A percentile compares a stretch with the other conserved stretches of the same genome.
Conservation (phyloP, 78 protist genomes). For the Blattamonas nauphoetae region DNA sequence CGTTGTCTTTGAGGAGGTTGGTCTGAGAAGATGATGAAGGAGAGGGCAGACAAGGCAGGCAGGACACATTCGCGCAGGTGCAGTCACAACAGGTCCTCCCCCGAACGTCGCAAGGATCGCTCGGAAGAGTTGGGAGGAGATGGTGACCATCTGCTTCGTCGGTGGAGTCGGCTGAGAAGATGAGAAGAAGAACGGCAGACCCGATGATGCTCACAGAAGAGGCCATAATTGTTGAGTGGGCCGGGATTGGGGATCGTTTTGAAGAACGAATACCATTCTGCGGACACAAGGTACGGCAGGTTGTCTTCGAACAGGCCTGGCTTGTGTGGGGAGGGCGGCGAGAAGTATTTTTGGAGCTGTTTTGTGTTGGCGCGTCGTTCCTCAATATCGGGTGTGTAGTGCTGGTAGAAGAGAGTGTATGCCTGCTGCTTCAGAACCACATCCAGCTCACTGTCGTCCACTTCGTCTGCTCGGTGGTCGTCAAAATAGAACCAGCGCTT, state of each 20-base stretch:
- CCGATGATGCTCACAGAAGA: not conserved
- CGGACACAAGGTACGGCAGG: not conserved
- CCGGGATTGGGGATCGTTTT: not conserved
- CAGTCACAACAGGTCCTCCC: not conserved
- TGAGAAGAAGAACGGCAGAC: not conserved
- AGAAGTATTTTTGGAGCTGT: no score
- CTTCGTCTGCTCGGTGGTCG: not conserved
- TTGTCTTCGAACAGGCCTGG: no score
- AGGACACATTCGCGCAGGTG: not conserved
- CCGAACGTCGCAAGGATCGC: not conserved
- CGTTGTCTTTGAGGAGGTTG: no score
- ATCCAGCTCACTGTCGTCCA: not conserved
- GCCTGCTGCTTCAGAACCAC: not conserved
- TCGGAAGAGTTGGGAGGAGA: not conserved
- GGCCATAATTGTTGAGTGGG: not conserved
- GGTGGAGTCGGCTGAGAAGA: not conserved
- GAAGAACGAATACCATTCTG: not conserved
- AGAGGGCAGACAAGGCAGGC: not conserved
- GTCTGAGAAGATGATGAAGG: no score
- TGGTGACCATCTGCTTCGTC: not conserved
- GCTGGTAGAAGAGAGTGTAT: not conserved
- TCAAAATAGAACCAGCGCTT: not conserved
- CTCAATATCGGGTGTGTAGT: not conserved
- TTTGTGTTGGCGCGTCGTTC: not conserved
- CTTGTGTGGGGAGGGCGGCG: no score